These are phyloP conservation scores for Xylaria sp. DNA, from an alignment of 2,329 filamentous ascomycete species.

Conservation along the genomic window DNA sequence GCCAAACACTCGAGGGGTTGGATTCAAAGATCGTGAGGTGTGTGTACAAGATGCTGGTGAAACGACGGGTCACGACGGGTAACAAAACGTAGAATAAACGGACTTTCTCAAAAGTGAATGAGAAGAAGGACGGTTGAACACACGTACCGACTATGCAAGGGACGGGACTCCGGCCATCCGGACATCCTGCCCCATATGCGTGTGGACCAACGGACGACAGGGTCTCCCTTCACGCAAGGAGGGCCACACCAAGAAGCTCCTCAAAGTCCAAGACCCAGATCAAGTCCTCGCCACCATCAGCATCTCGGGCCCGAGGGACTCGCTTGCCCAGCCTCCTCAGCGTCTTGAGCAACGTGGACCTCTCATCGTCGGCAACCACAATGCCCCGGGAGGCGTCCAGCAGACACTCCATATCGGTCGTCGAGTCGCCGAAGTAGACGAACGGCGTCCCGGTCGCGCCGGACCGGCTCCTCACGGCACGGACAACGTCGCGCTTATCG, in stretches of 20 bases:
- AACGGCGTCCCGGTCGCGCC: conserved; percentile 22
- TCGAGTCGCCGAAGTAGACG: conserved; percentile 56
- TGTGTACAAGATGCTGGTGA: background rate
- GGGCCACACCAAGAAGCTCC: conserved; percentile 22
- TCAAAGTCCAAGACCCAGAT: conserved; percentile 31
- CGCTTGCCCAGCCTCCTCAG: conserved; percentile 31
- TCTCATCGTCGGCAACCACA: conserved; percentile 40
- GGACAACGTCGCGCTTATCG: conserved; percentile 43
- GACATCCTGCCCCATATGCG: background rate
- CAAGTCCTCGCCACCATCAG: conserved; percentile 23
- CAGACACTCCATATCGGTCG: conserved; percentile 52
- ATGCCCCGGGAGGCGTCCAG: conserved; percentile 39
- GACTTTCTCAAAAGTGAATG: too few species aligned
- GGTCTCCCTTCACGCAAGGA: background rate
- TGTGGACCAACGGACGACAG: background rate
- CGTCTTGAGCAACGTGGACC: conserved; percentile 27
- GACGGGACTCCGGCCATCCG: background rate
- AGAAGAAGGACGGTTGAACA: background rate
- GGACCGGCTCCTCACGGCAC: conserved; percentile 26
- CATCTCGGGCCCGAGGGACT: conserved; percentile 28
- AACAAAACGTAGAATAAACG: too few species aligned
- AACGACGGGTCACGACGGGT: background rate
- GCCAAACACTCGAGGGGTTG: background rate
- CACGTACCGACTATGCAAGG: background rate
- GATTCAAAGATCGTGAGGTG: background rate